Evolutionary conservation across 164 flowering plant species (phyloP).

Genomic region (Piper longum): DNA sequence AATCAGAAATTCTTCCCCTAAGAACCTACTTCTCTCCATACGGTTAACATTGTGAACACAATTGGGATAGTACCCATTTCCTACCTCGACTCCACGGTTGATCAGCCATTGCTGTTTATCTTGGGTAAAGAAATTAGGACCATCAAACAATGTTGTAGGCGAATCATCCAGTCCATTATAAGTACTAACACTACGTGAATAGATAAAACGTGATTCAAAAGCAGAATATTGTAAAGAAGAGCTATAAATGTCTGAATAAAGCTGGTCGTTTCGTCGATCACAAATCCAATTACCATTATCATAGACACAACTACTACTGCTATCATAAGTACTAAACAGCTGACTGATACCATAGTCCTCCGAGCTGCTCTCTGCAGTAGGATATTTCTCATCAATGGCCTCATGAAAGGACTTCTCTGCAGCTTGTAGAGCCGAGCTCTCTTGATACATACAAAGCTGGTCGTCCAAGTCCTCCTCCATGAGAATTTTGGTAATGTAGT

Average conservation of each 20-base stretch:
- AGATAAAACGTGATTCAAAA: conserved; percentile 23
- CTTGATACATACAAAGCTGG: conserved; percentile 58
- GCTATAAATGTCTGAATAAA: conserved; percentile 3
- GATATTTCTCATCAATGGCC: conserved; percentile 54
- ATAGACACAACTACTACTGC: conserved; percentile 4
- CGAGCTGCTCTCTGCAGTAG: conserved; percentile 19
- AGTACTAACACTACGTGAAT: conserved; percentile 22
- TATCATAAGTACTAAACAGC: conserved; percentile 4
- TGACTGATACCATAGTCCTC: conserved; percentile 3
- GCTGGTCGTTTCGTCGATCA: conserved; percentile 8
- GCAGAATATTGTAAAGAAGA: conserved; percentile 7
- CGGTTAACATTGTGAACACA: background rate
- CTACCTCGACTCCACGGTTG: conserved; percentile 60
- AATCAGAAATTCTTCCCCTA: background rate
- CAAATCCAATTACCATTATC: conserved; percentile 14
- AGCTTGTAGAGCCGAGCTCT: conserved; percentile 68
- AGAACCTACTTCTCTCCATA: conserved; percentile 1
- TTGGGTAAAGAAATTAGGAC: conserved; percentile 28
- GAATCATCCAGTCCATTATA: conserved; percentile 39
- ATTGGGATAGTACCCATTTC: conserved; percentile 44
- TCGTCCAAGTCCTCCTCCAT: conserved; percentile 95
- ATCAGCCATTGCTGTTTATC: conserved; percentile 48
- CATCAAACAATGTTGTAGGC: conserved; percentile 20
- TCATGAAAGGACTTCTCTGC: conserved; percentile 77
- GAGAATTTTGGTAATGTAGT: conserved; percentile 63